Conservation (phyloP, 2,329 filamentous ascomycete genomes). For the Amesomyces nigricolor region DNA sequence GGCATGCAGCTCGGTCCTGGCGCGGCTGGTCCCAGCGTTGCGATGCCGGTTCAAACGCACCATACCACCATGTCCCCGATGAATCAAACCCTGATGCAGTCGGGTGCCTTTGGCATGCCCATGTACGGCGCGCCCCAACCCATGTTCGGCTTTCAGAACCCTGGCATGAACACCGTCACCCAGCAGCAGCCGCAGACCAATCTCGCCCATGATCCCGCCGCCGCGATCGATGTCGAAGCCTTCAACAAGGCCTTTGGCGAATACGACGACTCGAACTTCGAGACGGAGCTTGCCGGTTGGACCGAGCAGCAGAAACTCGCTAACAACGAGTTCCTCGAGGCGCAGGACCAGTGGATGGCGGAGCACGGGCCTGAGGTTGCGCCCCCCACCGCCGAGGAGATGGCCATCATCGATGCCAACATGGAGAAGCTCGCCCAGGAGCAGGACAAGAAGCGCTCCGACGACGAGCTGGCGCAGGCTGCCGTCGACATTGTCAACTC, state of each 20-base stretch:
- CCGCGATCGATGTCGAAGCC: conserved; percentile 22
- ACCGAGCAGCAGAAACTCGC: conserved; percentile 13
- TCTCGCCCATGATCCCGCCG: conserved; percentile 6
- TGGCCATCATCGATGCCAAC: conserved; percentile 24
- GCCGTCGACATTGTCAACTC: conserved; percentile 65
- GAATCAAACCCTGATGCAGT: conserved; percentile 10
- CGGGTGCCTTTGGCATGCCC: conserved; percentile 4
- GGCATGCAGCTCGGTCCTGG: conserved; percentile 20
- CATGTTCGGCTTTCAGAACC: conserved; percentile 6
- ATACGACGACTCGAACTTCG: conserved; percentile 25
- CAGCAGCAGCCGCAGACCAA: conserved; percentile 8
- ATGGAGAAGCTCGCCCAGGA: conserved; percentile 27
- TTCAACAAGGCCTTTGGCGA: conserved; percentile 29
- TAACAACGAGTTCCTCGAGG: conserved; percentile 17
- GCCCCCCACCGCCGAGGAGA: conserved; percentile 18
- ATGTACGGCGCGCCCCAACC: conserved; percentile 3
- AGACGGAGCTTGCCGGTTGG: conserved; percentile 21
- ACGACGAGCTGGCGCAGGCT: conserved; percentile 65
- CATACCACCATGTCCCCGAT: conserved; percentile 2
- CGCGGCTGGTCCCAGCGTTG: conserved; percentile 6
- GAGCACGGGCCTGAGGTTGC: conserved; percentile 27
- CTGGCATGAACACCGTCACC: conserved; percentile 1
- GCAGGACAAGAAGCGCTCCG: conserved; percentile 38
- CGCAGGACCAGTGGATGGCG: conserved; percentile 31
- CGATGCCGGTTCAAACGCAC: conserved; percentile 2